Conservation (phyloP, 2,329 filamentous ascomycete species). For the Bipolaris gigantea region DNA sequence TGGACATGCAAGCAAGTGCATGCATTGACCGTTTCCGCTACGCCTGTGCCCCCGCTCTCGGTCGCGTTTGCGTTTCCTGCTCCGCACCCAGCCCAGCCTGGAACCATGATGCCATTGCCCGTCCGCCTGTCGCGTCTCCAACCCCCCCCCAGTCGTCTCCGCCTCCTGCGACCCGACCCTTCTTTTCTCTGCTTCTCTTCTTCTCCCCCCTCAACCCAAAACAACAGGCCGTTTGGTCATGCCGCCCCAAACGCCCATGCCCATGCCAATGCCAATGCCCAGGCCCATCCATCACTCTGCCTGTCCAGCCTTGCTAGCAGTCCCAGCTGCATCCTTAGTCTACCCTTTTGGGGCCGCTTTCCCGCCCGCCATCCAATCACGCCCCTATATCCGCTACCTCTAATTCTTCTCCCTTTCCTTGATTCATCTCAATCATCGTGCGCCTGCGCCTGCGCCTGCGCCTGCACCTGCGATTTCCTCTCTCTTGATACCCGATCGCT, state of each 20-base stretch:
- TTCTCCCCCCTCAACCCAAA: neutral
- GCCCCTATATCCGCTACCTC: neutral
- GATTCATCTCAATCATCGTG: neutral
- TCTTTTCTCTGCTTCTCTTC: neutral
- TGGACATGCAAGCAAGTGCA: neutral
- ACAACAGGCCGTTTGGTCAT: constrained; percentile 1
- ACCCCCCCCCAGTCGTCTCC: no score
- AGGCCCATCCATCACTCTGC: constrained; percentile 16
- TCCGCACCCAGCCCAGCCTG: neutral
- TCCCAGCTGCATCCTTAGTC: constrained; percentile 17
- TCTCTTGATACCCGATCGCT: constrained; percentile 73
- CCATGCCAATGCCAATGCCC: constrained; percentile 1
- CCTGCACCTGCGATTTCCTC: constrained; percentile 50
- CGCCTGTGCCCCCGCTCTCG: neutral
- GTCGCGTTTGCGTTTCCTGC: neutral
- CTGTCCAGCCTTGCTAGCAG: constrained; percentile 6
- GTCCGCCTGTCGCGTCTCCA: no score
- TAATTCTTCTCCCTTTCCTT: constrained; percentile 9
- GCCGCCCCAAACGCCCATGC: constrained; percentile 22
- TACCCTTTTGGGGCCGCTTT: constrained; percentile 18
- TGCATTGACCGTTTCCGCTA: neutral
- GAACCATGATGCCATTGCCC: constrained; percentile 7
- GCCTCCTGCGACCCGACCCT: no score
- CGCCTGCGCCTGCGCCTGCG: constrained; percentile 23
- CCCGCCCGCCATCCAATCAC: constrained; percentile 7